Evolutionary conservation across 495 filamentous ascomycete genomes (phyloP).

Genomic region (Penicillium angulare): DNA sequence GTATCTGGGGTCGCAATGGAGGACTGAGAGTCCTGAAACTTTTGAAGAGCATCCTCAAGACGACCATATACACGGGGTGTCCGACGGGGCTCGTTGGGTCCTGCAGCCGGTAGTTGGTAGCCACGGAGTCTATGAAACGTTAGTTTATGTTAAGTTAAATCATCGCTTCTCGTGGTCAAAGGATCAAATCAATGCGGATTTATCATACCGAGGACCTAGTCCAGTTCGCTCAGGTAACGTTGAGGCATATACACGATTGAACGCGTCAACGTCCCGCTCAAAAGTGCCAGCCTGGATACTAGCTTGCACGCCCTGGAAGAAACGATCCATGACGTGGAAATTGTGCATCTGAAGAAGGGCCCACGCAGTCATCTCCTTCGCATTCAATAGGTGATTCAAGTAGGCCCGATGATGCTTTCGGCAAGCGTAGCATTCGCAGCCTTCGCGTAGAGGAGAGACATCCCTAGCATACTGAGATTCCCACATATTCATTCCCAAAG

Average conservation of each 20-base stretch:
- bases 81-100: conserved; percentile 61
- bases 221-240: conserved; percentile 72
- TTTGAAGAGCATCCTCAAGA: conserved; percentile 50
- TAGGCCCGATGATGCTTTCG: conserved; percentile 80
- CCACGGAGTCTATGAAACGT: conserved; percentile 70
- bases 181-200: too few species aligned
- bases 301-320: conserved; percentile 68
- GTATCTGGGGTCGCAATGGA: conserved; percentile 48
- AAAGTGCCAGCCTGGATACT: conserved; percentile 63
- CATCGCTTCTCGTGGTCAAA: too few species aligned
- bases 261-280: conserved; percentile 54
- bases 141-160: too few species aligned
- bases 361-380: conserved; percentile 97
- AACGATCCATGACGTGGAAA: conserved; percentile 63
- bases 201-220: conserved; percentile 66
- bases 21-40: conserved; percentile 50
- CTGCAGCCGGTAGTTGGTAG: conserved; percentile 74
- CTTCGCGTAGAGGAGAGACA: conserved; percentile 52
- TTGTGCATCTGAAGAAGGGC: conserved; percentile 91
- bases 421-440: conserved; percentile 84
- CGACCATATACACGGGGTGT: conserved; percentile 65
- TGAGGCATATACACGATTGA: conserved; percentile 60
- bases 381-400: conserved; percentile 77
- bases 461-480: conserved; percentile 52
- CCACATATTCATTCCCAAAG: conserved; percentile 80